Percentiles rank a stretch among this genome's conserved stretches.
Evolutionary conservation across 352 stramenopile genomes (phyloP).

Genomic region (Poterioochromonas sp.): DNA sequence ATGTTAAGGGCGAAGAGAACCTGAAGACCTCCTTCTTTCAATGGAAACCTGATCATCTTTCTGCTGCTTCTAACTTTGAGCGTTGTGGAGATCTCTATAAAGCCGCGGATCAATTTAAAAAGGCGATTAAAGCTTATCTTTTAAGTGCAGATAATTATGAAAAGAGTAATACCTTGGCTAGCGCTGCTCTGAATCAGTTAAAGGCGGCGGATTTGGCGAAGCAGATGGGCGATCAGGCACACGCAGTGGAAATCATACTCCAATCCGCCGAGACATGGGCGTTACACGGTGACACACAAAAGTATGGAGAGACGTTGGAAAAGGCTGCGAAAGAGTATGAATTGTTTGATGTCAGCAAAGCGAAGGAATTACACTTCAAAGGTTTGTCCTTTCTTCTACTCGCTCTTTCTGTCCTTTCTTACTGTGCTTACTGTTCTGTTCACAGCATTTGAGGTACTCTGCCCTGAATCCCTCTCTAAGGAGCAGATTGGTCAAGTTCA

Average conservation of each 20-base stretch:
- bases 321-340: slow-evolving; percentile 10
- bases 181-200: background rate
- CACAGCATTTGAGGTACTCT: background rate
- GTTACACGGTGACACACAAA: background rate
- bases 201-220: slow-evolving; percentile 1
- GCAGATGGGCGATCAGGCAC: background rate
- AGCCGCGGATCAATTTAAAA: background rate
- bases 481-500: background rate
- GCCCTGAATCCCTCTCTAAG: background rate
- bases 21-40: slow-evolving; percentile 13
- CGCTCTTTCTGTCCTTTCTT: background rate
- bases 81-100: background rate
- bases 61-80: background rate
- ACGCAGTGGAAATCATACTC: background rate
- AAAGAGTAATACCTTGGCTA: background rate
- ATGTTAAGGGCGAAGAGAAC: background rate
- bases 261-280: background rate
- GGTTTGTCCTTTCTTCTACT: background rate
- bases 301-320: background rate
- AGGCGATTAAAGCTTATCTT: background rate
- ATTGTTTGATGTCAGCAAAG: no score
- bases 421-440: background rate
- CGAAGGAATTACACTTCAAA: background rate
- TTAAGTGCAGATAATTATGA: background rate
- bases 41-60: slow-evolving; percentile 17